These are phyloP conservation scores for Stenogyne calaminthoides DNA, from an alignment of 305 asterid species.

Conservation along the genomic window DNA sequence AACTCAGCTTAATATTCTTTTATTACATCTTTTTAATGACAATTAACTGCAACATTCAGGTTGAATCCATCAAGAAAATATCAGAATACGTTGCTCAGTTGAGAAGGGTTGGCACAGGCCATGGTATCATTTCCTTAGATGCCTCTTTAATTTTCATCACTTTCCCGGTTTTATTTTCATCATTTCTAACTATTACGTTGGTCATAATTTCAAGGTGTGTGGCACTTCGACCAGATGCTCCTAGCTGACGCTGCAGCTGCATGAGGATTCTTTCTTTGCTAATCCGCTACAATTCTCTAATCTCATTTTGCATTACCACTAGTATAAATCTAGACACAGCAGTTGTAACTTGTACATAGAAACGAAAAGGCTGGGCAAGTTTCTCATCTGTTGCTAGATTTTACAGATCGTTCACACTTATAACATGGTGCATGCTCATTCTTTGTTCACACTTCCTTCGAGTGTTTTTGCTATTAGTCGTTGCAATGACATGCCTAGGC, in stretches of 20 bases:
- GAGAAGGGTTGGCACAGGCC: slow-evolving; percentile 34
- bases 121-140: slow-evolving; percentile 12
- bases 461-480: not conserved
- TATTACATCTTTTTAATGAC: not conserved
- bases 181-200: not conserved
- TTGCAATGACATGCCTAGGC: not conserved
- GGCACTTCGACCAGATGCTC: slow-evolving; percentile 33
- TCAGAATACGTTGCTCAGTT: slow-evolving; percentile 31
- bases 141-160: not conserved
- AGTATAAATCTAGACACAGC: not conserved
- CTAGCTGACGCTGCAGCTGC: slow-evolving; percentile 14
- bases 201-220: slow-evolving; percentile 23
- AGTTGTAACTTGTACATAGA: not conserved
- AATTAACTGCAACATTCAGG: slow-evolving; percentile 14
- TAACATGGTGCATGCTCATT: not conserved
- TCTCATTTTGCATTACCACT: not conserved
- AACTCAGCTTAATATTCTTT: not conserved
- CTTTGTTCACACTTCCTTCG: not conserved
- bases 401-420: not conserved
- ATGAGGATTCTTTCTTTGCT: not conserved
- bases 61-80: slow-evolving; percentile 31
- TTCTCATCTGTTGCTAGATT: not conserved
- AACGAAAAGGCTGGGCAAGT: not conserved
- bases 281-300: not conserved
- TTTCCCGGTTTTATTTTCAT: too few species aligned